Conservation (phyloP, 1,139 yeast species). For the Pichia sp. region DNA sequence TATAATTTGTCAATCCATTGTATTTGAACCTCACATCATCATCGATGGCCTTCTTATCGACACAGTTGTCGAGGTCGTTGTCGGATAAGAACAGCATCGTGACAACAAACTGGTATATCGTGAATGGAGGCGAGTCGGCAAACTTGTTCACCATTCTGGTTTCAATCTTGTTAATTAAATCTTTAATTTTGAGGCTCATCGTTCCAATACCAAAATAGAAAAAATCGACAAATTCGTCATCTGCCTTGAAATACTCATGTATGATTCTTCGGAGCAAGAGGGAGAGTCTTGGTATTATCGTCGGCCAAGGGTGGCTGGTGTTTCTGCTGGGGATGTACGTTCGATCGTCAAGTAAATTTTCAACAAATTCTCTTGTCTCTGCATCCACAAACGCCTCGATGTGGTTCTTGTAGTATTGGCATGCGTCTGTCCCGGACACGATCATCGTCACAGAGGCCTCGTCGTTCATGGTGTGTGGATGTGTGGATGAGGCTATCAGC, state of each 20-base stretch:
- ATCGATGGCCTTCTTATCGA: conserved; percentile 5
- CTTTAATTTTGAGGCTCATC: conserved; percentile 6
- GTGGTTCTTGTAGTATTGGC: not conserved
- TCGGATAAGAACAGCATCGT: conserved; percentile 5
- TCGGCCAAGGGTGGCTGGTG: not conserved
- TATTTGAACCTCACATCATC: not conserved
- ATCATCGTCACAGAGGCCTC: too few species aligned
- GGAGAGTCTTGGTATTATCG: not conserved
- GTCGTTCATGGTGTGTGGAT: too few species aligned
- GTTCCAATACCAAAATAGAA: not conserved
- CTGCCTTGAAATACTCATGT: not conserved
- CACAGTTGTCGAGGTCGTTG: conserved; percentile 4
- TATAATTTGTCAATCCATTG: conserved; percentile 10
- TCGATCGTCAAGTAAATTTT: not conserved
- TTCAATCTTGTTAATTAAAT: conserved; percentile 5
- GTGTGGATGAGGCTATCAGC: too few species aligned
- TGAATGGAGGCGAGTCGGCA: conserved; percentile 21
- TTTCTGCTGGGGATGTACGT: not conserved
- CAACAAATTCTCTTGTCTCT: not conserved
- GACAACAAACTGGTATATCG: conserved; percentile 13
- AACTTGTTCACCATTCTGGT: conserved; percentile 6
- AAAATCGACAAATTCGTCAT: not conserved
- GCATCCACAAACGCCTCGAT: not conserved
- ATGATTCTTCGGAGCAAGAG: not conserved
- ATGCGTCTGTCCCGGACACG: too few species aligned